Evolutionary conservation across 352 stramenopile species (phyloP).

Genomic region (Thraustochytrium striatum): DNA sequence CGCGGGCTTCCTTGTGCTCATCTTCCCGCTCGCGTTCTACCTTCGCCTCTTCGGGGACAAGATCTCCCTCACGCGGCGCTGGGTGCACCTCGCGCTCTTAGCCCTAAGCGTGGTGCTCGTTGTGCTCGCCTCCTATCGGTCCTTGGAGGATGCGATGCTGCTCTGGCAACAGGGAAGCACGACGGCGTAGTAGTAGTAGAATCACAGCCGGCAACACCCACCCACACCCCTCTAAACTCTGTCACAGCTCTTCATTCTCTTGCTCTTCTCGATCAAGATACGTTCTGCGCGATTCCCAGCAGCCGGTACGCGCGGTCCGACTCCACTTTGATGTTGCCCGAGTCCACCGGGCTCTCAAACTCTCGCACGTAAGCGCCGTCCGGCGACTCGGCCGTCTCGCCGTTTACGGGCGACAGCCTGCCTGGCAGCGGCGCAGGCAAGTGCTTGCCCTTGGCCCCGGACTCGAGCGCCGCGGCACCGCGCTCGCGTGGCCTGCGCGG

Average conservation of each 20-base stretch:
- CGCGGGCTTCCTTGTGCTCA: slow-evolving; percentile 45
- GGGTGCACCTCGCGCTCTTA: background rate
- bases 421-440: background rate
- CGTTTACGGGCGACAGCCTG: background rate
- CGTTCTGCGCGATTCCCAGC: background rate
- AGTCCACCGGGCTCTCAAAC: slow-evolving; percentile 12
- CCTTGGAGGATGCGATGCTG: slow-evolving; percentile 29
- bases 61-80: background rate
- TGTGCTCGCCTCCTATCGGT: slow-evolving; percentile 36
- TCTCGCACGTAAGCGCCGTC: slow-evolving; percentile 11
- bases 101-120: slow-evolving; percentile 25
- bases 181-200: background rate
- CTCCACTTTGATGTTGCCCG: slow-evolving; percentile 11
- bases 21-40: slow-evolving; percentile 47
- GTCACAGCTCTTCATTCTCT: background rate
- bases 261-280: background rate
- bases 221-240: background rate
- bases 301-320: slow-evolving; percentile 6
- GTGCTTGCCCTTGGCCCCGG: background rate
- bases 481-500: slow-evolving; percentile 5
- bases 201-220: background rate
- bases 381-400: background rate
- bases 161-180: background rate
- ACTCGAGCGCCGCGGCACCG: background rate
- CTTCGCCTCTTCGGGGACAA: slow-evolving; percentile 47